Percentiles rank a stretch among this genome's conserved stretches.
These are phyloP conservation scores for Cryptococcus hybrid DNA, from an alignment of 1,284 basidiomycete genomes.

Conservation along the genomic window DNA sequence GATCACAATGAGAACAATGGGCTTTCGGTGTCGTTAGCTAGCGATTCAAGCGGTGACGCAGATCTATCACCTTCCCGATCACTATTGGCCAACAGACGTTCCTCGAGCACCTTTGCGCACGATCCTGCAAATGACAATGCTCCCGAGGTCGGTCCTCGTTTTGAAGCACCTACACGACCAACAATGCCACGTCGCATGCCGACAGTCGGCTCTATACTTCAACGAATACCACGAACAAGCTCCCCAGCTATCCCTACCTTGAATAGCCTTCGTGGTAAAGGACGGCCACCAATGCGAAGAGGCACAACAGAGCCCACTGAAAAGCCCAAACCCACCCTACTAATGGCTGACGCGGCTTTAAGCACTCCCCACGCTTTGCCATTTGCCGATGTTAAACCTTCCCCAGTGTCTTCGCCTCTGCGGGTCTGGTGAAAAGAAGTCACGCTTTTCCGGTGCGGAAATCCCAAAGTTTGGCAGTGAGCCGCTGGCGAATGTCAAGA, in stretches of 20 bases:
- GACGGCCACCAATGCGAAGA: constrained; percentile 26
- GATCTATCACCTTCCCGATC: constrained; percentile 17
- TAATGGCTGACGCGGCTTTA: constrained; percentile 16
- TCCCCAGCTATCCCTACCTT: background rate
- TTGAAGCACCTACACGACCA: background rate
- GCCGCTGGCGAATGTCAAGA: constrained; percentile 14
- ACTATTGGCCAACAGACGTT: constrained; percentile 2
- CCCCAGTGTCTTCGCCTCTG: constrained; percentile 47
- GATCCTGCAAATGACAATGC: background rate
- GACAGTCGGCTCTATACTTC: background rate
- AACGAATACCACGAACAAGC: background rate
- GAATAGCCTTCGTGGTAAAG: background rate
- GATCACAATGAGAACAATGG: constrained; percentile 2
- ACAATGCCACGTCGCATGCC: constrained; percentile 4
- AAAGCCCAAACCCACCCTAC: constrained; percentile 2
- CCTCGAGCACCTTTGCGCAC: background rate
- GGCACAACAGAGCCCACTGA: constrained; percentile 34
- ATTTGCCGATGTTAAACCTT: constrained; percentile 44
- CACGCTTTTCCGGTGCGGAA: constrained; percentile 22
- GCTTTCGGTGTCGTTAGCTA: constrained; percentile 13
- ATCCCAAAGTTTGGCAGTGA: constrained; percentile 34
- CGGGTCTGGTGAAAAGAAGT: constrained; percentile 48
- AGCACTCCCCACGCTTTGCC: constrained; percentile 32
- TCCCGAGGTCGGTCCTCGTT: background rate
- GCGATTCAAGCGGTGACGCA: constrained; percentile 20